Evolutionary conservation across 768 basidiomycete genomes (phyloP), one percentile per base, ranked within the genome.

Genomic region (Lanmaoa pseudosensibilis): DNA sequence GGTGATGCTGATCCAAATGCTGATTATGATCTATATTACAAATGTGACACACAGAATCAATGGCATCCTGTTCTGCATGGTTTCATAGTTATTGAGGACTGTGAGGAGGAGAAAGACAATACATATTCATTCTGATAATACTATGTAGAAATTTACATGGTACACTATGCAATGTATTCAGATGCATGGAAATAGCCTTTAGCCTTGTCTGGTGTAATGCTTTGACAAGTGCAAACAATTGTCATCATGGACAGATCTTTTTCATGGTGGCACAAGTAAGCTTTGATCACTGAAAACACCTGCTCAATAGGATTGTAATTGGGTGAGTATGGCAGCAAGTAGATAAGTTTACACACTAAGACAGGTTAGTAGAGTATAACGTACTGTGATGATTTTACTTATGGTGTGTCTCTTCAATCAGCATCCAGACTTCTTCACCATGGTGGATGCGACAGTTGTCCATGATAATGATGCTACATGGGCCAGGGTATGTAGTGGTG

Each of bases 231-330:
- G 10, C 19, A 15, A 18, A 48, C 34, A 11, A 57, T 57, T 15
- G 34, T 16, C 27, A 53, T 53, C 8, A 40, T 2, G 1, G 39
- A 32, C 1, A 32, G 16, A 13, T 46, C 32, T 1, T 18, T 7
- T 1, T 13, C 5, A 8, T 50, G 27, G 8, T 13, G 5, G 19
- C n/a, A 12, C 7, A 50, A 19, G 15, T 32, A 50, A 1, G 50
- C 0, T 5, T 50, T 41, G 18, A 46, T 33, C 3, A 38, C 3
- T 3, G 39, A 32, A 39, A 50, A 41, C 2, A n/a, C 38, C 71
- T 69, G 27, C 33, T 74, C 67, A 40, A 75, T 74, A 0, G 65
- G 73, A 32, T 74, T 34, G 33, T 34, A 34, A 13, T 34, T 10
- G 4, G 12, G 12, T 2, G 38, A 39, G 38, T 39, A 19, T 69